phyloP scores from a whole-genome alignment of 1,139 yeast genomes.

The Sugiyamaella castrensis region DNA sequence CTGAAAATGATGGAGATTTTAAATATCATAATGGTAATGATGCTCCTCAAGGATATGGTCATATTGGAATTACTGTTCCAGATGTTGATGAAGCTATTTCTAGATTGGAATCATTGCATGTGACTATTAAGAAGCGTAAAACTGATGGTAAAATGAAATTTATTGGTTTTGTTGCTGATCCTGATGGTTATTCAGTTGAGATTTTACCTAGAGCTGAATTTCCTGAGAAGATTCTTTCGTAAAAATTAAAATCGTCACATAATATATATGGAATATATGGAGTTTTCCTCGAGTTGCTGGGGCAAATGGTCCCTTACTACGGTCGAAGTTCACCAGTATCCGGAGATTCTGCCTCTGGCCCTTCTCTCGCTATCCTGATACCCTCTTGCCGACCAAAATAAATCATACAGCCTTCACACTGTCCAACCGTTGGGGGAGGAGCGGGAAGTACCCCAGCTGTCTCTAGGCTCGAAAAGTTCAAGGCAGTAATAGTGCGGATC shows the following conservation, averaged over 20 bases:
- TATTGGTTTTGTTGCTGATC: conserved; percentile 76
- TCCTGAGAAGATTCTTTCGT: conserved; percentile 24
- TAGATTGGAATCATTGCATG: conserved; percentile 50
- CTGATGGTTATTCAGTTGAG: conserved; percentile 90
- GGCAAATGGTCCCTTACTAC: no score
- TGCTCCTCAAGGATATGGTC: conserved; percentile 80
- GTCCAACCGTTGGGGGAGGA: no score
- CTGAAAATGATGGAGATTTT: conserved; percentile 73
- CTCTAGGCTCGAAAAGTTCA: no score
- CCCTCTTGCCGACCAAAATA: no score
- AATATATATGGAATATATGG: no score
- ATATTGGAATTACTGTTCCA: conserved; percentile 69
- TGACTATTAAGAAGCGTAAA: conserved; percentile 48
- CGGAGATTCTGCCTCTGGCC: no score
- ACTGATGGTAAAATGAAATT: conserved; percentile 60
- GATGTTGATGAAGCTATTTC: conserved; percentile 58
- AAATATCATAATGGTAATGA: conserved; percentile 85
- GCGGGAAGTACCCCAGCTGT: no score
- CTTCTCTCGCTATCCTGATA: no score
- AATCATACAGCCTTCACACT: no score
- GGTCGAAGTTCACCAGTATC: no score
- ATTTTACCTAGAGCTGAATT: conserved; percentile 47
- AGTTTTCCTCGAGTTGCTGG: no score
- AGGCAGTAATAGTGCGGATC: no score
- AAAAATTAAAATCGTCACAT: not conserved